Base-by-base conservation (phyloP, 768 basidiomycete species). In the Symmetrospora coprosmae region DNA sequence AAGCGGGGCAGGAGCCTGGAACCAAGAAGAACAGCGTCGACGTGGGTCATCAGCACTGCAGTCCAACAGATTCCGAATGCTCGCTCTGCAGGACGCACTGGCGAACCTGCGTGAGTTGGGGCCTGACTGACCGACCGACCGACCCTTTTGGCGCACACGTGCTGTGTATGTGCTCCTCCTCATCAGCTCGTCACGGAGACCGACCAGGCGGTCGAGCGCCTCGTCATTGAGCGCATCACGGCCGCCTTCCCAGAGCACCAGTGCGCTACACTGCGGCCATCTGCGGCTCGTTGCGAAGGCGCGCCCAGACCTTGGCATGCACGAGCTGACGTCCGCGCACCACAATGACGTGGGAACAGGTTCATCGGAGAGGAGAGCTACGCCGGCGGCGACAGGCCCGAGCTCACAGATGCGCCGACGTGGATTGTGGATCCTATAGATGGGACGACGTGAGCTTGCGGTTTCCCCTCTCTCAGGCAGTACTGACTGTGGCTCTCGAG, bases 11-110 rank as follows among this genome's bases (percentile, higher is more conserved):
- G 17, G 69, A 70, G 23, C 76, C 85, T 34, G 79, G 79, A 64
- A 83, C 86, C 76, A 97, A 94, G 79, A 87, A 87, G 74, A 94
- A 91, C 70, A 80, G 88, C 2, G 88, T 90, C 21, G 91, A 94
- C 74, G 70, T 70, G 47, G 61, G 67, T 48, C 33, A 19, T 31
- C 28, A 1, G 14, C 14, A 25, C 16, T 7, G 38, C 25, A 14
- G 40, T 2, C 7, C n/a, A n/a, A n/a, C n/a, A 1, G 25, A 27
- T 1, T 21, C 27, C 19, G 19, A 17, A 33, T 31, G 11, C 9
- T n/a, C n/a, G 1, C 14, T n/a, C n/a, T n/a, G 40, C 21, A 25
- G 6, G n/a, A 37, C 21, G 38, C 50, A 38, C 33, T 13, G 49
- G 28, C 21, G 13, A 9, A 31, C 33, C 27, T n/a, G n/a, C 25